These are phyloP conservation scores for Chrysosporium keratinophilum DNA, from an alignment of 2,329 filamentous ascomycete species.

Conservation along the genomic window DNA sequence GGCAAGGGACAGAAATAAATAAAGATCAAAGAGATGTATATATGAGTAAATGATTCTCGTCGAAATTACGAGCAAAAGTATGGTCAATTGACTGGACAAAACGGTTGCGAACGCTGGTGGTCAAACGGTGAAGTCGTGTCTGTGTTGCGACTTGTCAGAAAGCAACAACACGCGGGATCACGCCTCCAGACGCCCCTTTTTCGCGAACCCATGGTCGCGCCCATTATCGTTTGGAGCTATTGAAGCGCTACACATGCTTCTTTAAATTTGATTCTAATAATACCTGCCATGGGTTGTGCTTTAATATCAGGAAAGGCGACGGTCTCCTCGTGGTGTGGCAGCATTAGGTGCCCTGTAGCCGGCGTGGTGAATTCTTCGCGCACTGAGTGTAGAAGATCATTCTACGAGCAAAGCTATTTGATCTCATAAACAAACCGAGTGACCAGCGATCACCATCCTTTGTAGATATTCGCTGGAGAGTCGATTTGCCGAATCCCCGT, in stretches of 20 bases:
- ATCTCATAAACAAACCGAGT: no score
- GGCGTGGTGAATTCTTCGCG: no score
- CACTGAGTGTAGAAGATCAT: no score
- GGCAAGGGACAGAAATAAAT: not conserved
- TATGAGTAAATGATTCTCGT: no score
- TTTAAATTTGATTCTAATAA: not conserved
- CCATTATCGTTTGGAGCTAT: not conserved
- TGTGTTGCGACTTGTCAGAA: constrained; percentile 3
- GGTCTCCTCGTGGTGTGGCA: no score
- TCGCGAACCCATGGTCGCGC: not conserved
- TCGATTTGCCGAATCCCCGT: not conserved
- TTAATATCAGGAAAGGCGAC: no score
- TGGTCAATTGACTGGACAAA: not conserved
- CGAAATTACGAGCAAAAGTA: not conserved
- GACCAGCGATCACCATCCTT: no score
- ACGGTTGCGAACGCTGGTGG: no score
- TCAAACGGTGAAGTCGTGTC: not conserved
- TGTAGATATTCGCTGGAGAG: no score
- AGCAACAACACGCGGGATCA: constrained; percentile 6
- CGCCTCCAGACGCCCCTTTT: not conserved
- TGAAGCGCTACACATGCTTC: not conserved
- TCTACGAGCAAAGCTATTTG: no score
- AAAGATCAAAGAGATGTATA: not conserved
- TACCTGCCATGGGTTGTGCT: not conserved
- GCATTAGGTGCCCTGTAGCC: no score